Conservation (phyloP, 768 basidiomycete genomes). For the Amanita muscaria region DNA sequence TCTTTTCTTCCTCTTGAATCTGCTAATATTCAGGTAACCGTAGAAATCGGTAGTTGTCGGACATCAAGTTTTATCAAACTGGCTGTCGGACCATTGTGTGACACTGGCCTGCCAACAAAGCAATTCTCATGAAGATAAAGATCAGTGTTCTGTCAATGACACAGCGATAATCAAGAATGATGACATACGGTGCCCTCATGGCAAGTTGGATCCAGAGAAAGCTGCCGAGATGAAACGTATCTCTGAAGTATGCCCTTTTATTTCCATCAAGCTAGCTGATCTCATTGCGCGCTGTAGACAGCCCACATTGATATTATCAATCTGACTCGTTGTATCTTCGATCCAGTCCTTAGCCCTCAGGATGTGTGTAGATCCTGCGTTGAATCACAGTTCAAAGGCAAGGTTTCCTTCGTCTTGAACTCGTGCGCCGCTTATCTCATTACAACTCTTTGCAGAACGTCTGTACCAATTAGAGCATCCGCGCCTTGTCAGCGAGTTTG, state of each 20-base stretch:
- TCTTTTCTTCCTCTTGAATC: neutral
- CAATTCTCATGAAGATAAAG: neutral
- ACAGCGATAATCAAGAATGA: conserved; percentile 16
- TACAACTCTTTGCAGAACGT: conserved; percentile 39
- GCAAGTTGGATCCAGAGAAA: conserved; percentile 50
- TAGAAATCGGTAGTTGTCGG: conserved; percentile 53
- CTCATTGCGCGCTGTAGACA: conserved; percentile 23
- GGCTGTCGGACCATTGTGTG: conserved; percentile 40
- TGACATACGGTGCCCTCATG: conserved; percentile 57
- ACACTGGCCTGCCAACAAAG: conserved; percentile 3
- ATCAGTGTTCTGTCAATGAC: conserved; percentile 1
- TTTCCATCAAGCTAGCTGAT: neutral
- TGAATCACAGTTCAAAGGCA: conserved; percentile 47
- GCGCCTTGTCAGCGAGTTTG: conserved; percentile 47
- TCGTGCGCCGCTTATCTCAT: conserved; percentile 2
- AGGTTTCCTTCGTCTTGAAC: conserved; percentile 4
- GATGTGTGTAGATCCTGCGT: conserved; percentile 62
- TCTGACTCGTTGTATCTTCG: conserved; percentile 38
- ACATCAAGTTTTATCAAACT: conserved; percentile 49
- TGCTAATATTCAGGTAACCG: conserved; percentile 1
- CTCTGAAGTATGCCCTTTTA: conserved; percentile 30
- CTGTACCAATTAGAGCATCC: conserved; percentile 66
- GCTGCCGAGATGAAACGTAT: conserved; percentile 62
- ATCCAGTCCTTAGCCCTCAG: conserved; percentile 35
- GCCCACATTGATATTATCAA: conserved; percentile 34